Conservation (phyloP, 768 basidiomycete species). For the Tricholoma flavovirens region DNA sequence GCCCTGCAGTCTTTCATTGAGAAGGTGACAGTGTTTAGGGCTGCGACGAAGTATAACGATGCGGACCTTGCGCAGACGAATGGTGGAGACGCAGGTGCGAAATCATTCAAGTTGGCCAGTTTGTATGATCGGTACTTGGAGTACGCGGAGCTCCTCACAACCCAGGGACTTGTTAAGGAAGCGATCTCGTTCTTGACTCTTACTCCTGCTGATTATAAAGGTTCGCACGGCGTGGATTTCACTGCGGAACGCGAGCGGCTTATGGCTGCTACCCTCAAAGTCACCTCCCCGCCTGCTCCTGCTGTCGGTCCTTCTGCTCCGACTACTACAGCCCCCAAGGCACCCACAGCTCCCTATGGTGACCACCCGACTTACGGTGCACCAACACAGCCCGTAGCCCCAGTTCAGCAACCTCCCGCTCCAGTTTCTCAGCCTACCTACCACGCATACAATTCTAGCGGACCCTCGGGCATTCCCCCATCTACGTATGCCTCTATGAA, state of each 20-base stretch:
- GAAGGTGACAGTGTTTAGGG: conserved; percentile 92
- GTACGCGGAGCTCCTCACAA: conserved; percentile 87
- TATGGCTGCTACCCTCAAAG: conserved; percentile 24
- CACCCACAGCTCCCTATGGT: conserved; percentile 17
- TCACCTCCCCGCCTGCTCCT: conserved; percentile 15
- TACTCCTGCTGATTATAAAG: conserved; percentile 75
- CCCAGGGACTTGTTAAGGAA: conserved; percentile 84
- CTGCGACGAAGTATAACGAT: conserved; percentile 77
- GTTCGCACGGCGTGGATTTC: conserved; percentile 39
- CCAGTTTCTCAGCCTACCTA: conserved; percentile 10
- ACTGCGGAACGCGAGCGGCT: conserved; percentile 35
- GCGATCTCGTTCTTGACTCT: conserved; percentile 75
- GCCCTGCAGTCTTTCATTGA: conserved; percentile 93
- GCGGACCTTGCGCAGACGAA: conserved; percentile 48
- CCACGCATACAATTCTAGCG: conserved; percentile 8
- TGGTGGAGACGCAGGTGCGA: conserved; percentile 38
- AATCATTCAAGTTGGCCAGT: conserved; percentile 75
- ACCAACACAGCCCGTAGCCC: conserved; percentile 12
- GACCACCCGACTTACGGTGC: conserved; percentile 19
- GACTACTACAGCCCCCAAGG: conserved; percentile 6
- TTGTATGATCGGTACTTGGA: conserved; percentile 94
- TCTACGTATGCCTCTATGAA: conserved; percentile 21
- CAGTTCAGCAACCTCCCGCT: conserved; percentile 9
- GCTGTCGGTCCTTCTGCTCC: conserved; percentile 13
- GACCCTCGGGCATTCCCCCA: conserved; percentile 2